These are phyloP conservation scores for Citrus sp. DNA, from an alignment of 345 rosid species.

Conservation along the genomic window DNA sequence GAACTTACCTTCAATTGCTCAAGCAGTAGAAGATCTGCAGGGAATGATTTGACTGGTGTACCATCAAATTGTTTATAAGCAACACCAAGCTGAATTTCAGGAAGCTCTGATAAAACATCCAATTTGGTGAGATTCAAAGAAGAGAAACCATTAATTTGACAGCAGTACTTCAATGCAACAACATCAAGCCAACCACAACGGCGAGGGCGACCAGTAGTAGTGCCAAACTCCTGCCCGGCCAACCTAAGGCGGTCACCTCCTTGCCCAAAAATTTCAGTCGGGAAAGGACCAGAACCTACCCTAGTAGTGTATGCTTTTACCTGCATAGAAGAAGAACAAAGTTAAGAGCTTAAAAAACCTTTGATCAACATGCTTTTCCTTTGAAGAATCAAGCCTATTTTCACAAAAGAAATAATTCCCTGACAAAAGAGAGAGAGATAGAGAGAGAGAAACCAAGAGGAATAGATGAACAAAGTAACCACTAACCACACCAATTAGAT, in stretches of 20 bases:
- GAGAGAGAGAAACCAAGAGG: background rate
- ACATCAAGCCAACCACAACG: constrained; percentile 99
- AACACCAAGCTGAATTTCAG: constrained; percentile 82
- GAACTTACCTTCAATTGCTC: constrained; percentile 68
- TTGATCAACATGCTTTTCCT: background rate
- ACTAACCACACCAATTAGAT: constrained; percentile 91
- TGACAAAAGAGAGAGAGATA: background rate
- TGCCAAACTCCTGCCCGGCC: constrained; percentile 96
- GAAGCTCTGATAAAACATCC: constrained; percentile 84
- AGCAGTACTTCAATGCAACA: constrained; percentile 79
- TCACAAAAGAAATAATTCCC: background rate
- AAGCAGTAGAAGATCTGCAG: constrained; percentile 75
- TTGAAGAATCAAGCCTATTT: background rate
- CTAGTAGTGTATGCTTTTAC: constrained; percentile 98
- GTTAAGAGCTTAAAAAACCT: background rate
- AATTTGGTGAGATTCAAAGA: constrained; percentile 94
- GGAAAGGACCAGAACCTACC: constrained; percentile 99
- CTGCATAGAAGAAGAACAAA: constrained; percentile 29
- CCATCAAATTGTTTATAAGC: constrained; percentile 68
- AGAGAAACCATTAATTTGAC: constrained; percentile 93
- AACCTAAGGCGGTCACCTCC: constrained; percentile 88
- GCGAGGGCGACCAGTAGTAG: constrained; percentile 98
- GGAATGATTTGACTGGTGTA: constrained; percentile 76
- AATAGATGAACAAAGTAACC: constrained; percentile 4
- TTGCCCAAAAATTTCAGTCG: constrained; percentile 81